phyloP scores from a whole-genome alignment of 169 alveolate genomes.

The Eimeria brunetti region DNA sequence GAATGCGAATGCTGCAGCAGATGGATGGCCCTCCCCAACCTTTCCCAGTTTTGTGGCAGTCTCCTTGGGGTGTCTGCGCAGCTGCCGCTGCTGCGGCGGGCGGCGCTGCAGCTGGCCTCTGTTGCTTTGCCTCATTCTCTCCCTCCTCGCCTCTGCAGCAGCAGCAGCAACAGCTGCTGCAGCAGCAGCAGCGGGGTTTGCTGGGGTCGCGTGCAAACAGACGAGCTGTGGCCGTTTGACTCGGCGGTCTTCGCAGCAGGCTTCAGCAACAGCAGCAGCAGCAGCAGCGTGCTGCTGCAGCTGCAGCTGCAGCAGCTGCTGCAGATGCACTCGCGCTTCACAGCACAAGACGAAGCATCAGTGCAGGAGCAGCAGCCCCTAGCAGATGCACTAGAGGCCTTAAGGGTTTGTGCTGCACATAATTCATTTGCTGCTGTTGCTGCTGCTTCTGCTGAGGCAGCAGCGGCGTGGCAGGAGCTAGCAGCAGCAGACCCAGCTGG shows the following conservation, averaged over 20 bases:
- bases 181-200: constrained; percentile 3
- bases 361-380: constrained; percentile 72
- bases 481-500: not conserved
- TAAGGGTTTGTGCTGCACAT: not conserved
- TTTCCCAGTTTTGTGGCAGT: constrained; percentile 66
- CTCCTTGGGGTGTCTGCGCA: constrained; percentile 72
- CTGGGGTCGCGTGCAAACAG: not conserved
- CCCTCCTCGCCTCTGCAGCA: constrained; percentile 59
- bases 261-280: constrained; percentile 30
- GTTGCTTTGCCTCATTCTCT: constrained; percentile 56
- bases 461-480: constrained; percentile 48
- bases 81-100: constrained; percentile 68
- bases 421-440: constrained; percentile 62
- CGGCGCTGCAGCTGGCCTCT: constrained; percentile 66
- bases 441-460: constrained; percentile 70
- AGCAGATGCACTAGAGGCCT: constrained; percentile 20
- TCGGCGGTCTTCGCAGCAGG: constrained; percentile 27
- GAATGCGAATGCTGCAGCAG: constrained; percentile 48
- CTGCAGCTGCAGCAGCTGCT: constrained; percentile 75
- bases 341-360: constrained; percentile 2
- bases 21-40: constrained; percentile 53
- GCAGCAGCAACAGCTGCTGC: constrained; percentile 45
- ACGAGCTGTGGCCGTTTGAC: constrained; percentile 11
- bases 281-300: constrained; percentile 68
- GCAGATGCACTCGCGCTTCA: constrained; percentile 28